Percentiles rank a stretch among this genome's conserved stretches.
phyloP scores from a whole-genome alignment of 352 stramenopile genomes.

The Phytopythium sindhum region DNA sequence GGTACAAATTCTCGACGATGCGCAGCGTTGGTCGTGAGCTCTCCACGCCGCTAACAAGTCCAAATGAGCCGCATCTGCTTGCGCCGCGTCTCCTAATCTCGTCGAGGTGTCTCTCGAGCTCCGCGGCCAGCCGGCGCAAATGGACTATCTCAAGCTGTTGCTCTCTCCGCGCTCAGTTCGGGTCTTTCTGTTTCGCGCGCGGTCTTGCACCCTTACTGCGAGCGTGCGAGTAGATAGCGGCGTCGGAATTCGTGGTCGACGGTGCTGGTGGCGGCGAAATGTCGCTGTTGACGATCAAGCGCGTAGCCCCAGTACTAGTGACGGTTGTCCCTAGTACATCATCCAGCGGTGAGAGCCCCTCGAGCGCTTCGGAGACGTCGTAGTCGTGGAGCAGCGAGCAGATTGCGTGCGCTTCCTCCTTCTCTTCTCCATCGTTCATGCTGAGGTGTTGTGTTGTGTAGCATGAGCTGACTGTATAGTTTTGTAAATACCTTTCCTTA shows the following conservation, averaged over 20 bases:
- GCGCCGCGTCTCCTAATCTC: not conserved
- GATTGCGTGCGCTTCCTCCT: not conserved
- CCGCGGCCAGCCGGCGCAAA: slow-evolving; percentile 21
- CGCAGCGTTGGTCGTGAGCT: not conserved
- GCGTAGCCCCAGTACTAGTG: not conserved
- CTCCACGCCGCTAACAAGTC: not conserved
- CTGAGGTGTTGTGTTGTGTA: too few species aligned
- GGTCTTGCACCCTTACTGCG: too few species aligned
- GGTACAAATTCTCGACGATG: not conserved
- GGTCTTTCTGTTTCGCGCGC: slow-evolving; percentile 21
- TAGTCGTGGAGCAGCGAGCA: not conserved
- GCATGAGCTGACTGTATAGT: too few species aligned
- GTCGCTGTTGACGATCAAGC: not conserved
- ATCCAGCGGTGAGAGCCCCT: not conserved
- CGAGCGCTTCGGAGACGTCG: not conserved
- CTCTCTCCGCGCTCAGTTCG: slow-evolving; percentile 48
- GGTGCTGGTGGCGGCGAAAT: not conserved
- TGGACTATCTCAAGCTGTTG: slow-evolving; percentile 64
- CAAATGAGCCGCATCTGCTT: not conserved
- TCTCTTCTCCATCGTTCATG: not conserved
- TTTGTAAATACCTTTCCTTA: too few species aligned
- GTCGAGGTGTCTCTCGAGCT: slow-evolving; percentile 6
- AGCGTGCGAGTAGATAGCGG: too few species aligned
- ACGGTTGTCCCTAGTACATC: not conserved
- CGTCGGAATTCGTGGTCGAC: not conserved